Evolutionary conservation across 441 rosid genomes (phyloP).

Genomic region (Erysimum cheiri): DNA sequence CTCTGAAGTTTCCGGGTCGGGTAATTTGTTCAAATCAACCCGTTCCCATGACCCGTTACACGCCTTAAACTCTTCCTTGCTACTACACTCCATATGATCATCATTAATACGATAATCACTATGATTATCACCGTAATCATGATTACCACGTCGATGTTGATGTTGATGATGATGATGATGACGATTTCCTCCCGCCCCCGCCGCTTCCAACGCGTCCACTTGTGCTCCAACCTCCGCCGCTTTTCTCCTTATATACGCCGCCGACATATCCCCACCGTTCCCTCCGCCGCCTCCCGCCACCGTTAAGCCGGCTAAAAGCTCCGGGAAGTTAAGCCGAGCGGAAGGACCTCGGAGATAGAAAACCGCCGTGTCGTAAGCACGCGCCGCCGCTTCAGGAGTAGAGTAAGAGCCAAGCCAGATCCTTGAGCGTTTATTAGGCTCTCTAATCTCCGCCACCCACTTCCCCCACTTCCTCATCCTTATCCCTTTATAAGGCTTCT

Average conservation of each 20-base stretch:
- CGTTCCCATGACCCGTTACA: conserved; percentile 50
- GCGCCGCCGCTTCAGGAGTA: conserved; percentile 81
- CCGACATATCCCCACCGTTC: conserved; percentile 56
- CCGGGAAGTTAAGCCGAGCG: conserved; percentile 86
- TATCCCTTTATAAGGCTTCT: conserved; percentile 80
- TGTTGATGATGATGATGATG: conserved; percentile 28
- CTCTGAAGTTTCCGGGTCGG: conserved; percentile 67
- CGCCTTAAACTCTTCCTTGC: conserved; percentile 42
- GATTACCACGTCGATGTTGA: conserved; percentile 37
- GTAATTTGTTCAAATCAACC: conserved; percentile 76
- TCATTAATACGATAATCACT: conserved; percentile 33
- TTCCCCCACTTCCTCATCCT: conserved; percentile 96
- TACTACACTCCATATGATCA: conserved; percentile 37
- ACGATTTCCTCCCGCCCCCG: conserved; percentile 48
- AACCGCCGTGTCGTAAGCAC: conserved; percentile 89
- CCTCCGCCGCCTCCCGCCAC: conserved; percentile 32
- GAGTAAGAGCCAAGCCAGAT: conserved; percentile 93
- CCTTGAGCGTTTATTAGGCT: conserved; percentile 81
- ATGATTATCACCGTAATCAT: conserved; percentile 35
- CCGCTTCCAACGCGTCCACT: conserved; percentile 71
- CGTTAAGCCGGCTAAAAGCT: conserved; percentile 61
- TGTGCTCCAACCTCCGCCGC: conserved; percentile 88
- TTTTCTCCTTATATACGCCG: conserved; percentile 80
- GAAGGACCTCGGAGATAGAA: conserved; percentile 82
- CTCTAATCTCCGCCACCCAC: conserved; percentile 94